Base-by-base conservation (phyloP, 192 early-diverging fungal genomes). In the Podila epigama region DNA sequence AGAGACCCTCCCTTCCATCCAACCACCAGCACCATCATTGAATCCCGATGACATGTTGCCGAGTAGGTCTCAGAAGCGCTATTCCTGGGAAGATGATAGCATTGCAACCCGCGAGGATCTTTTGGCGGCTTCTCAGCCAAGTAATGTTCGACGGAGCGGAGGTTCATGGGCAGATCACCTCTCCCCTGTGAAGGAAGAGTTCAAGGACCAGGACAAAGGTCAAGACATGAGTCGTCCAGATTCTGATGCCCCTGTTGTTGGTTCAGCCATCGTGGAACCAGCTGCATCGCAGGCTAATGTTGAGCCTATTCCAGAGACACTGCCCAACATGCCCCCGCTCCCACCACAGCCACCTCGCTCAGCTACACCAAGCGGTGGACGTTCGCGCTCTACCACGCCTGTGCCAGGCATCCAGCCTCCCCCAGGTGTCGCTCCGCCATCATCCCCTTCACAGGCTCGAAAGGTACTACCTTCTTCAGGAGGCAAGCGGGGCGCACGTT, bases 31-130 rank as follows among this genome's bases (percentile, higher is more conserved):
- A 22, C n/a, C 44, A 7, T 22, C n/a, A 9, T 48, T 48, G 20
- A 48, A 48, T 1, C 44, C 44, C 10, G 44, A 48, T 22, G 44
- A 48, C 25, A 15, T 22, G n/a, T 35, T 50, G n/a, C 51, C 41
- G n/a, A 20, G 50, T 1, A 42, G 37, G 13, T 53, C 62, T 27
- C 31, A 9, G 28, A 75, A 75, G 52, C 65, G 72, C 6, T 75
- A 50, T 37, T 75, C 72, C 9, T 75, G 72, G 72, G 72, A 75
- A 59, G 66, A 58, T 27, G 72, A 75, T 7, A 58, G 53, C 35
- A 39, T 75, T 44, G 65, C 51, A 20, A 60, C 72, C 11, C 27
- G 72, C 29, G 58, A 40, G 3, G 72, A 75, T 68, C 65, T 75
- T 13, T 51, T 75, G 15, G n/a, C 35, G 11, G 31, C 36, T 1